Conservation (phyloP, 1,284 basidiomycete species). For the Irpex lacteus region DNA sequence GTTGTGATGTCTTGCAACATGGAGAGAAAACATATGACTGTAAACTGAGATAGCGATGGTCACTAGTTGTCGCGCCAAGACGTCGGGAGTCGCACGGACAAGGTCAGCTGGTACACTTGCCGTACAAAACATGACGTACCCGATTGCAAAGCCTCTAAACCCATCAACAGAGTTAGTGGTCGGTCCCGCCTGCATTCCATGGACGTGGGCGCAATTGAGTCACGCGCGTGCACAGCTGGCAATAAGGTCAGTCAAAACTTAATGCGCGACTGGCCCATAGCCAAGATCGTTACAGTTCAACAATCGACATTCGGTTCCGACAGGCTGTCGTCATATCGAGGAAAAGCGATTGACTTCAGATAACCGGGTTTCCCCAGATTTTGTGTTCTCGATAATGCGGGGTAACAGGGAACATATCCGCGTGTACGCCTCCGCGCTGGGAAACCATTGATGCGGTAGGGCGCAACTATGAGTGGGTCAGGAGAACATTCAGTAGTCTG, state of each 20-base stretch:
- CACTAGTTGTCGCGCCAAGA: background rate
- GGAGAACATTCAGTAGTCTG: background rate
- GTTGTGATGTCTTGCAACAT: background rate
- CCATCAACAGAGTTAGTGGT: background rate
- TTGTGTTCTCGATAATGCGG: too few species aligned
- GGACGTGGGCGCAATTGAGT: background rate
- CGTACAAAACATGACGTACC: background rate
- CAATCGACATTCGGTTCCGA: background rate
- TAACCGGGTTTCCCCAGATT: background rate
- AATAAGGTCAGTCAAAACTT: background rate
- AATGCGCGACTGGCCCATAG: background rate
- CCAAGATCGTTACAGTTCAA: background rate
- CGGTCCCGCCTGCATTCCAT: background rate
- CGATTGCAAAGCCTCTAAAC: background rate
- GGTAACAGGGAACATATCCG: too few species aligned
- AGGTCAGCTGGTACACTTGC: background rate
- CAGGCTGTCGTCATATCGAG: background rate
- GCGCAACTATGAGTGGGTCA: background rate
- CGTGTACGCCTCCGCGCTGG: too few species aligned
- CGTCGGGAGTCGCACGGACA: background rate
- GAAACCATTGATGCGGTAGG: background rate
- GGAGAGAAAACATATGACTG: background rate
- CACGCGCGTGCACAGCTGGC: background rate
- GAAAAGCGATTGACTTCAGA: background rate
- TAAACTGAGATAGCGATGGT: background rate